Evolutionary conservation across 805 yeast species (phyloP).

Genomic region (Candida boleticola): DNA sequence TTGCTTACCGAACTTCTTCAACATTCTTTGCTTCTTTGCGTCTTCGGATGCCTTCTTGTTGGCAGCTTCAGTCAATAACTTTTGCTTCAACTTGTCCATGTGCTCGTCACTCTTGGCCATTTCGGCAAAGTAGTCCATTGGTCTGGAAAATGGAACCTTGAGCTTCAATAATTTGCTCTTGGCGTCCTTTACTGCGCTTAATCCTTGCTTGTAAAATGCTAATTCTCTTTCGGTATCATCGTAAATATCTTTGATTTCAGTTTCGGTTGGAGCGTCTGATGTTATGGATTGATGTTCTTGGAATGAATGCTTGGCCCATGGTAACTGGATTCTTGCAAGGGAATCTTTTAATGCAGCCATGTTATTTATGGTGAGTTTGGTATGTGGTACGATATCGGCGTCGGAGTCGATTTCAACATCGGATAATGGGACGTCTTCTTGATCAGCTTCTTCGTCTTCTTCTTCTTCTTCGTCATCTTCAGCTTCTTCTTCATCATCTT

Average conservation of each 20-base stretch:
- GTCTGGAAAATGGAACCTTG: slow-evolving; percentile 87
- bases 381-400: slow-evolving; percentile 90
- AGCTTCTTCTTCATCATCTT: slow-evolving; percentile 44
- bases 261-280: slow-evolving; percentile 57
- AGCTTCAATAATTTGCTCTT: slow-evolving; percentile 63
- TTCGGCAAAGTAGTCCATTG: slow-evolving; percentile 95
- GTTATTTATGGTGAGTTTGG: slow-evolving; percentile 86
- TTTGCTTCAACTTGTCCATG: slow-evolving; percentile 88
- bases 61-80: slow-evolving; percentile 73
- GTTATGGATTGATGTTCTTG: slow-evolving; percentile 80
- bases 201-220: slow-evolving; percentile 92
- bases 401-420: slow-evolving; percentile 93
- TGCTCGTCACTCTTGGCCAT: slow-evolving; percentile 98
- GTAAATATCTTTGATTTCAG: slow-evolving; percentile 77
- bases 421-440: slow-evolving; percentile 81
- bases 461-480: slow-evolving; percentile 55
- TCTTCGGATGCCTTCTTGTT: slow-evolving; percentile 90
- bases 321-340: slow-evolving; percentile 63
- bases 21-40: slow-evolving; percentile 88
- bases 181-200: slow-evolving; percentile 76
- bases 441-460: slow-evolving; percentile 60
- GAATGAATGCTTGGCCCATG: slow-evolving; percentile 67
- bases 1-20: slow-evolving; percentile 97
- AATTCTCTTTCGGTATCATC: slow-evolving; percentile 96
- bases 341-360: slow-evolving; percentile 75